Percentiles rank a stretch among this genome's conserved stretches.
Evolutionary conservation across 164 flowering plant genomes (phyloP).

Genomic region (Amborella trichopoda): DNA sequence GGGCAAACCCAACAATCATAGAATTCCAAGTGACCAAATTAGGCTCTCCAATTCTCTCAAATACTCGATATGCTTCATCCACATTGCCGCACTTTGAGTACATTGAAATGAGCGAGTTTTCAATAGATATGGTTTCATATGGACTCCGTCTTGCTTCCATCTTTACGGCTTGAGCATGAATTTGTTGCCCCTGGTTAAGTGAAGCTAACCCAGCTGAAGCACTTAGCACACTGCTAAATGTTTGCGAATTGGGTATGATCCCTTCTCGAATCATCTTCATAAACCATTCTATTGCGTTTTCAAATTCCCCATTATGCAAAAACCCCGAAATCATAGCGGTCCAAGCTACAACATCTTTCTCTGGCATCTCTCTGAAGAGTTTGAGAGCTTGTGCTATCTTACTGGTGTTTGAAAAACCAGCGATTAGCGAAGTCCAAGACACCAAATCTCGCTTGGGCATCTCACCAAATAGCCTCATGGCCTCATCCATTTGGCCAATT

Average conservation of each 20-base stretch:
- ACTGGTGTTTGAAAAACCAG: conserved; percentile 20
- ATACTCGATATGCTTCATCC: conserved; percentile 22
- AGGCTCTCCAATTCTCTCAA: conserved; percentile 14
- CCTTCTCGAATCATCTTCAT: conserved; percentile 21
- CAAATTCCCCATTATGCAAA: conserved; percentile 22
- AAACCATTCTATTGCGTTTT: conserved; percentile 26
- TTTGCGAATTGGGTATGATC: conserved; percentile 23
- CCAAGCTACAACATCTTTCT: conserved; percentile 39
- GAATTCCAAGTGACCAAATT: conserved; percentile 30
- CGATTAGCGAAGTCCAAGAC: conserved; percentile 35
- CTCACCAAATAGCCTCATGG: conserved; percentile 19
- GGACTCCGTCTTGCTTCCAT: conserved; percentile 5
- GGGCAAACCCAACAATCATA: conserved; percentile 36
- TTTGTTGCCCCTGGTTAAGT: conserved; percentile 27
- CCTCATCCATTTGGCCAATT: conserved; percentile 22
- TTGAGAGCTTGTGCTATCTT: conserved; percentile 16
- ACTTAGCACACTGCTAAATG: conserved; percentile 32
- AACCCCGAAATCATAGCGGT: conserved; percentile 39
- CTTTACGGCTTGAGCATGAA: conserved; percentile 25
- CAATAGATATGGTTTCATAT: conserved; percentile 24
- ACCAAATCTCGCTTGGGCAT: conserved; percentile 24
- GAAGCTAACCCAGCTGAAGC: conserved; percentile 31
- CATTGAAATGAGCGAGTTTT: conserved; percentile 32
- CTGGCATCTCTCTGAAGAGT: conserved; percentile 29
- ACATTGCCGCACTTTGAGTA: conserved; percentile 37